Conservation (phyloP, 257 asterid genomes). For the Lycium ferocissimum region DNA sequence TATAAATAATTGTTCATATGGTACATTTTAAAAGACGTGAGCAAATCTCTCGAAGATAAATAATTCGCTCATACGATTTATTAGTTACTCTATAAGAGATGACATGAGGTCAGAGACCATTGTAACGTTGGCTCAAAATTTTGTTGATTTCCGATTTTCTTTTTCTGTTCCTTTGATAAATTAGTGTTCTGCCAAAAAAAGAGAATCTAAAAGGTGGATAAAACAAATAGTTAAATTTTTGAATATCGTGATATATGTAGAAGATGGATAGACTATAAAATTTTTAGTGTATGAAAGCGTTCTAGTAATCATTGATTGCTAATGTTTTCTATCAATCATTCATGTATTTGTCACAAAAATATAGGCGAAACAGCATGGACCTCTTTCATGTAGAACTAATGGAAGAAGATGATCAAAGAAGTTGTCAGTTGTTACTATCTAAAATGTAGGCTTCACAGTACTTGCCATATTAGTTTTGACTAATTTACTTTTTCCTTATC, state of each 20-base stretch:
- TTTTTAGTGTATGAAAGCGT: background rate
- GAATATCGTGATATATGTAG: background rate
- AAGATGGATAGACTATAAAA: background rate
- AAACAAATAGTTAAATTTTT: background rate
- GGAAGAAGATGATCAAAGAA: conserved; percentile 1
- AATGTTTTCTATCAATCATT: background rate
- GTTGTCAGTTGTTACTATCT: background rate
- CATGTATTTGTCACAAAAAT: background rate
- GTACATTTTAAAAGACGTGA: too few species aligned
- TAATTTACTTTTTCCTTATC: background rate
- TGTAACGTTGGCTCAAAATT: background rate
- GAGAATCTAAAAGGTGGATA: background rate
- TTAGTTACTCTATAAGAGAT: background rate
- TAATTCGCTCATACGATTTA: too few species aligned
- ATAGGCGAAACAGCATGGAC: background rate
- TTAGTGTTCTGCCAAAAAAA: background rate
- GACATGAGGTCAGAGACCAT: background rate
- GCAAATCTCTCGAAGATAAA: too few species aligned
- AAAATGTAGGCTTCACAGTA: background rate
- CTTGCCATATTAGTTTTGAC: background rate
- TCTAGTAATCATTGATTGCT: background rate
- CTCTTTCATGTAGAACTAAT: background rate
- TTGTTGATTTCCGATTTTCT: background rate
- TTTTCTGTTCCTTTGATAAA: background rate
- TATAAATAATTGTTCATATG: too few species aligned